These are phyloP conservation scores for Chytriomyces confervae DNA, from an alignment of 192 early-diverging fungal species.

Conservation along the genomic window DNA sequence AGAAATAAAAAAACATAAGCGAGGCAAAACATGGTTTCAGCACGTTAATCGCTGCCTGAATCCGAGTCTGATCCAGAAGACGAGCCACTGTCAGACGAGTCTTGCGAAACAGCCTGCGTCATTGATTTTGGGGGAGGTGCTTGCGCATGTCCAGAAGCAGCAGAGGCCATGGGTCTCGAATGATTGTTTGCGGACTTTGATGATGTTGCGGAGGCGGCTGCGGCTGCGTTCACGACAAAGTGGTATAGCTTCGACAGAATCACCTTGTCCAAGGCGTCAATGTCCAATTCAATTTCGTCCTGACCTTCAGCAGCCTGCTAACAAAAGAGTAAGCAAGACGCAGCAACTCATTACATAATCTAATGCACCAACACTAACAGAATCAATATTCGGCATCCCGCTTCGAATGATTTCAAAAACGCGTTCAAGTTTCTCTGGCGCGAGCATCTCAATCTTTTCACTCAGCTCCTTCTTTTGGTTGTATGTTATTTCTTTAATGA, in stretches of 20 bases:
- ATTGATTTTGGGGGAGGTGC: conserved; percentile 33
- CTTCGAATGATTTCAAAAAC: conserved; percentile 77
- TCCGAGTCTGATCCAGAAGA: conserved; percentile 38
- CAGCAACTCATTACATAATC: neutral
- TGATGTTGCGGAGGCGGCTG: neutral
- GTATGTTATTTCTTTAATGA: conserved; percentile 67
- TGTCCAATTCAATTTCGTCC: conserved; percentile 95
- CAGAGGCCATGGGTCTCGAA: neutral
- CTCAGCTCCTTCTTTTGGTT: conserved; percentile 90
- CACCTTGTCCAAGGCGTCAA: conserved; percentile 82
- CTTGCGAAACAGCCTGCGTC: neutral
- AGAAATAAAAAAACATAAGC: too few relatives aligned
- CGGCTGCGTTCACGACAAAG: conserved; percentile 64
- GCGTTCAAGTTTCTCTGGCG: conserved; percentile 65
- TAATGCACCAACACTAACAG: neutral
- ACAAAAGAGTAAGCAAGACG: conserved; percentile 3
- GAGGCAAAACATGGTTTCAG: too few relatives aligned
- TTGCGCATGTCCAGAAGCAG: neutral
- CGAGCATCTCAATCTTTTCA: conserved; percentile 55
- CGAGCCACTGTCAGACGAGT: conserved; percentile 11
- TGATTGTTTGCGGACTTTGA: neutral
- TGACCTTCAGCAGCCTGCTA: conserved; percentile 55
- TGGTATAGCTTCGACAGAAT: conserved; percentile 86
- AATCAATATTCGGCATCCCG: conserved; percentile 35
- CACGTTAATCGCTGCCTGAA: conserved; percentile 32